Percentiles rank a stretch among this genome's conserved stretches.
phyloP scores from a whole-genome alignment of 2,329 filamentous ascomycete genomes.

The Chaetomium globosum region DNA sequence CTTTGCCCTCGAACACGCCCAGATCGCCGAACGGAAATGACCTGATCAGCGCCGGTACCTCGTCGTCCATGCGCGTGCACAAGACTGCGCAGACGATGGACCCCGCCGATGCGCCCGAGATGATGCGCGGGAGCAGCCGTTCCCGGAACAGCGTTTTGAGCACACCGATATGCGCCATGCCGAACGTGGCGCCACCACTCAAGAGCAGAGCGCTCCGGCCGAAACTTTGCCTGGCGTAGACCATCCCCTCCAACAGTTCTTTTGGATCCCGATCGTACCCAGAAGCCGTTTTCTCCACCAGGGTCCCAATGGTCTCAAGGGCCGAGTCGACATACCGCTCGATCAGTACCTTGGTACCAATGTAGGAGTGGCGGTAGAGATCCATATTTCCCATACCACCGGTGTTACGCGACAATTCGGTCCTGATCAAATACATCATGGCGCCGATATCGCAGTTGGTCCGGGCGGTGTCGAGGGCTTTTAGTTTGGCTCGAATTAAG shows the following conservation, averaged over 20 bases:
- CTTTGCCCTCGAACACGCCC: slow-evolving; percentile 69
- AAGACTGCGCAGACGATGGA: slow-evolving; percentile 83
- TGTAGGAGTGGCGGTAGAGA: slow-evolving; percentile 80
- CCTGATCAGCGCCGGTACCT: slow-evolving; percentile 69
- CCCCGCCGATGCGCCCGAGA: slow-evolving; percentile 84
- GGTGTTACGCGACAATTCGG: slow-evolving; percentile 75
- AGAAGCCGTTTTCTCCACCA: slow-evolving; percentile 64
- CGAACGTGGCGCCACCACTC: slow-evolving; percentile 85
- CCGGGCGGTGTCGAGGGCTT: slow-evolving; percentile 74
- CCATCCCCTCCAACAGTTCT: slow-evolving; percentile 66
- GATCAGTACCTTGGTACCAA: slow-evolving; percentile 84
- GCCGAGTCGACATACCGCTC: slow-evolving; percentile 84
- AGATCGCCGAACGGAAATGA: slow-evolving; percentile 79
- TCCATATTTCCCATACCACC: slow-evolving; percentile 83
- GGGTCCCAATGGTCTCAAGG: slow-evolving; percentile 69
- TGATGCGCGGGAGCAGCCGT: slow-evolving; percentile 77
- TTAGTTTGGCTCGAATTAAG: slow-evolving; percentile 69
- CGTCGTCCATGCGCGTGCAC: slow-evolving; percentile 75
- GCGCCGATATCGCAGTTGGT: slow-evolving; percentile 69
- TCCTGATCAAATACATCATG: slow-evolving; percentile 82
- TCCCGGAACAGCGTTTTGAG: slow-evolving; percentile 78
- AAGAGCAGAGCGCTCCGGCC: slow-evolving; percentile 81
- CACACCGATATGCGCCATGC: slow-evolving; percentile 90
- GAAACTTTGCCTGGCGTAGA: slow-evolving; percentile 76
- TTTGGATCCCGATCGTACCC: slow-evolving; percentile 61